phyloP scores from a whole-genome alignment of 106 monocot genomes.

The Dendrobium chrysotoxum region DNA sequence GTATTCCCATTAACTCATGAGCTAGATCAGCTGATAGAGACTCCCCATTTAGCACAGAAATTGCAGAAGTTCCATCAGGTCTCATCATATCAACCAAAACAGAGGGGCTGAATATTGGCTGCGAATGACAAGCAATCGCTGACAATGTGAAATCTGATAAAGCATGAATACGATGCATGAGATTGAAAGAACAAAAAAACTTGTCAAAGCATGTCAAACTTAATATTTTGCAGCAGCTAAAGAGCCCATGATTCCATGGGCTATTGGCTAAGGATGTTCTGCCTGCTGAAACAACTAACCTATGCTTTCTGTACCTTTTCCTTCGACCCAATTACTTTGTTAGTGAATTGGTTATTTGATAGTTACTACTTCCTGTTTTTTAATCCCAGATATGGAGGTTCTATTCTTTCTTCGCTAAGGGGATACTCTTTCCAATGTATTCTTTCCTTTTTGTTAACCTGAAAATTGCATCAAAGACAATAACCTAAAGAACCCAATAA shows the following conservation, averaged over 20 bases:
- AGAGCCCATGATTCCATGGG: not conserved
- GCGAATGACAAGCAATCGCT: slow-evolving; percentile 16
- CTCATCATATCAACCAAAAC: slow-evolving; percentile 85
- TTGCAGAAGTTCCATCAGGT: slow-evolving; percentile 82
- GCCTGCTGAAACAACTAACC: not conserved
- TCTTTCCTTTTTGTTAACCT: too few species aligned
- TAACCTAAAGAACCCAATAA: too few species aligned
- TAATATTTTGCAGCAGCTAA: not conserved
- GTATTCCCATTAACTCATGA: slow-evolving; percentile 89
- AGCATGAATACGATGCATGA: not conserved
- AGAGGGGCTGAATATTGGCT: slow-evolving; percentile 89
- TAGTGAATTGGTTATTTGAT: too few species aligned
- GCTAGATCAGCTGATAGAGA: slow-evolving; percentile 69
- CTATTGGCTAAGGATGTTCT: not conserved
- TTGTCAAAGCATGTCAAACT: not conserved
- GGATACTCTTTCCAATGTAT: too few species aligned
- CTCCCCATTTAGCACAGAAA: slow-evolving; percentile 79
- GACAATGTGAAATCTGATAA: not conserved
- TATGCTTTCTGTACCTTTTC: not conserved
- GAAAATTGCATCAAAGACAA: too few species aligned
- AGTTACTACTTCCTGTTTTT: too few species aligned
- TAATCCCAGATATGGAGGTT: too few species aligned
- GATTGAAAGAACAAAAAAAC: not conserved
- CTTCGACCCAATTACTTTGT: not conserved
- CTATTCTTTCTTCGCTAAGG: too few species aligned